phyloP scores from a whole-genome alignment of 495 filamentous ascomycete genomes.

The Halenospora varia region DNA sequence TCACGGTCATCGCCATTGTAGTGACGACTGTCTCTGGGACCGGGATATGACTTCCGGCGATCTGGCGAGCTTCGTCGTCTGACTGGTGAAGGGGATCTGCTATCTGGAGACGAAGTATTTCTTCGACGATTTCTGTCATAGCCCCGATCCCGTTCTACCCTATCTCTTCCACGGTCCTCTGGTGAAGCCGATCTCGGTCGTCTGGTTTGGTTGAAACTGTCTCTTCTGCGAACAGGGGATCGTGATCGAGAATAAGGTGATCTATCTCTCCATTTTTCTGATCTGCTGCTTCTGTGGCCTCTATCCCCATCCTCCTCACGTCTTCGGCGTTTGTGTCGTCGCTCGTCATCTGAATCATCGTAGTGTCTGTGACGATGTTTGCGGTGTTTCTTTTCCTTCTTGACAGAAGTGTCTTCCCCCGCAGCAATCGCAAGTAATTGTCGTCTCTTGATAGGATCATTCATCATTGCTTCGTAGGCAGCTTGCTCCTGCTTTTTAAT shows the following conservation, averaged over 20 bases:
- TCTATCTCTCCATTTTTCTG: slow-evolving; percentile 12
- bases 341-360: slow-evolving; percentile 29
- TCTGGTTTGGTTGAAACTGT: slow-evolving; percentile 20
- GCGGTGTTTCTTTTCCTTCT: slow-evolving; percentile 46
- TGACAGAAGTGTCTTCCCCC: slow-evolving; percentile 36
- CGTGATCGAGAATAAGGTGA: not conserved
- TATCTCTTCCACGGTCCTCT: slow-evolving; percentile 14
- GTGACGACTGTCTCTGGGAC: slow-evolving; percentile 17
- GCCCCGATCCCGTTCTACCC: slow-evolving; percentile 8
- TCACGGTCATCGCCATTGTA: slow-evolving; percentile 13
- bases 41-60: slow-evolving; percentile 25
- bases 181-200: slow-evolving; percentile 30
- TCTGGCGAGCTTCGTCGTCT: slow-evolving; percentile 20
- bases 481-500: slow-evolving; percentile 92
- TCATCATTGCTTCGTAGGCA: slow-evolving; percentile 84
- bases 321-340: slow-evolving; percentile 19
- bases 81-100: slow-evolving; percentile 22
- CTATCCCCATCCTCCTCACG: slow-evolving; percentile 22
- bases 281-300: slow-evolving; percentile 17
- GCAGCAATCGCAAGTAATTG: slow-evolving; percentile 59
- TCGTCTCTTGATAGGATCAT: slow-evolving; percentile 68
- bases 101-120: slow-evolving; percentile 21
- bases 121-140: slow-evolving; percentile 11
- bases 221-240: slow-evolving; percentile 6
- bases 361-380: slow-evolving; percentile 49